Conservation (phyloP, 768 basidiomycete species). For the Exsudoporus frostii region DNA sequence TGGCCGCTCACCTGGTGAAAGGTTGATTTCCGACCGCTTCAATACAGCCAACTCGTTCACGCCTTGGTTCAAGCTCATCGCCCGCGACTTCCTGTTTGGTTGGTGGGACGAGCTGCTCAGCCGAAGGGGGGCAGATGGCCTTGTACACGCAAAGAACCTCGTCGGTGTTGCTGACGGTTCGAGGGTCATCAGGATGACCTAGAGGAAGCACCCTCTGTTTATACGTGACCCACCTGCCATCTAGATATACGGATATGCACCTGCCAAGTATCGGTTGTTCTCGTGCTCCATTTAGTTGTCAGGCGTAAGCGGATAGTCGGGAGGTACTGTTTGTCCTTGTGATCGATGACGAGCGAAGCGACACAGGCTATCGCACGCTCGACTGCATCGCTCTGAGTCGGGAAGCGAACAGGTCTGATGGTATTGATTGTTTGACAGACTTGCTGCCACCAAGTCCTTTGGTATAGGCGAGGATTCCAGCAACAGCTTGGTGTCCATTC, state of each 20-base stretch:
- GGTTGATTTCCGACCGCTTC: background rate
- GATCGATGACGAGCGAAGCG: too few species aligned
- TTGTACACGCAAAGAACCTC: conserved; percentile 48
- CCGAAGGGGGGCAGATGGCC: conserved; percentile 54
- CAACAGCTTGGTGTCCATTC: too few species aligned
- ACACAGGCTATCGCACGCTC: too few species aligned
- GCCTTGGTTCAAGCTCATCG: conserved; percentile 99
- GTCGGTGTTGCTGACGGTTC: conserved; percentile 65
- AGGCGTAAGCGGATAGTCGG: too few species aligned
- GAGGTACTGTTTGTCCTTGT: too few species aligned
- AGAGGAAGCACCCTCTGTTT: background rate
- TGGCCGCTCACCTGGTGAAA: background rate
- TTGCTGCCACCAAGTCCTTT: too few species aligned
- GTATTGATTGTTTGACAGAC: too few species aligned
- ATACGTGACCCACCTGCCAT: background rate
- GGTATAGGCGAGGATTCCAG: background rate
- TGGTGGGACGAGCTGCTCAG: conserved; percentile 94
- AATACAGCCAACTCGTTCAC: conserved; percentile 81
- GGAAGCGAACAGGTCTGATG: too few species aligned
- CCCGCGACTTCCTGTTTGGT: conserved; percentile 91
- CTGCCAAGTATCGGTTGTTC: background rate
- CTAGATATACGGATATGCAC: background rate
- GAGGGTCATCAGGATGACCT: conserved; percentile 69
- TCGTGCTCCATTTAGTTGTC: background rate
- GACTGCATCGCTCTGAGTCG: too few species aligned